Percentiles rank a stretch among this genome's conserved stretches.
phyloP scores from a whole-genome alignment of 2,329 filamentous ascomycete genomes.

The Cytospora piceicola region DNA sequence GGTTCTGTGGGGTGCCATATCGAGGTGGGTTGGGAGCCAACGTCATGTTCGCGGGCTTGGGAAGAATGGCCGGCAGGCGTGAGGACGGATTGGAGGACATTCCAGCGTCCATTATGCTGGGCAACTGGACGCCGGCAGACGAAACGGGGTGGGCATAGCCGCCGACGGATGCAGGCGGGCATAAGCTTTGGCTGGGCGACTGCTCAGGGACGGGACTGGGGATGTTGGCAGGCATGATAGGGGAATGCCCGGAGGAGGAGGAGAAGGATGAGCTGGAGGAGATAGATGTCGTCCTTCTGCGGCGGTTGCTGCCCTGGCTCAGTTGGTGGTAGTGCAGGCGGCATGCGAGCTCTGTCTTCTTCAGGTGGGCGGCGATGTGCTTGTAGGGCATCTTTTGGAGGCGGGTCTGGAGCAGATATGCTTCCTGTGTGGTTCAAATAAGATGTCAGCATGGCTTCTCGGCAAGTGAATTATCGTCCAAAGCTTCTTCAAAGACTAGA shows the following conservation, averaged over 20 bases:
- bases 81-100: slow-evolving; percentile 50
- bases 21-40: slow-evolving; percentile 45
- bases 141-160: slow-evolving; percentile 50
- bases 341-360: slow-evolving; percentile 87
- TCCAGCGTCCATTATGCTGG: slow-evolving; percentile 51
- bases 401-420: slow-evolving; percentile 81
- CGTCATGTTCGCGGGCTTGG: slow-evolving; percentile 63
- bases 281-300: slow-evolving; percentile 74
- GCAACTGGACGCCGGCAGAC: slow-evolving; percentile 54
- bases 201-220: slow-evolving; percentile 55
- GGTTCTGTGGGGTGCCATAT: slow-evolving; percentile 45
- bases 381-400: slow-evolving; percentile 91
- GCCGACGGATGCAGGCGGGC: slow-evolving; percentile 51
- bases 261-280: slow-evolving; percentile 66
- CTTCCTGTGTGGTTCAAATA: slow-evolving; percentile 61
- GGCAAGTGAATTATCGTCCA: neutral
- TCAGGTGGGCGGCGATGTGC: slow-evolving; percentile 81
- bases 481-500: neutral
- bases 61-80: slow-evolving; percentile 64
- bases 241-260: slow-evolving; percentile 56
- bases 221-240: slow-evolving; percentile 51
- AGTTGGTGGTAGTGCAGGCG: slow-evolving; percentile 87
- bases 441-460: slow-evolving; percentile 2
- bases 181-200: slow-evolving; percentile 51
- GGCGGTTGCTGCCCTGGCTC: slow-evolving; percentile 79